Conservation (phyloP, 495 filamentous ascomycete genomes). For the Staphylotrichum tortipilum region DNA sequence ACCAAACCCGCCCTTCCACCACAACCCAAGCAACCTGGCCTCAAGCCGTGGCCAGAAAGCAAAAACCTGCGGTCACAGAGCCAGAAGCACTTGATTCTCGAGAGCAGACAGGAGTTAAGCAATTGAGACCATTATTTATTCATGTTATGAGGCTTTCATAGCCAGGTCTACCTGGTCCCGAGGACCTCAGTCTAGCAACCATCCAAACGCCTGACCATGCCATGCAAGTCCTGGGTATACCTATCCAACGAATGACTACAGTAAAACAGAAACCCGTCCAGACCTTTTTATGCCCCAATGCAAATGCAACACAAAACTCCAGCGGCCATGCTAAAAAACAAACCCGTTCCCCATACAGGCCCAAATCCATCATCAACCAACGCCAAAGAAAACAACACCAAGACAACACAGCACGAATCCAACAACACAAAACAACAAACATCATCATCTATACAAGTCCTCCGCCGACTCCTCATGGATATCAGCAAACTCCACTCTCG, state of each 20-base stretch:
- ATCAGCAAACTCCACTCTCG: constrained; percentile 21
- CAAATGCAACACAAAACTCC: constrained; percentile 3
- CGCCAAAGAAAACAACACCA: too few species aligned
- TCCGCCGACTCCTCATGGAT: constrained; percentile 22
- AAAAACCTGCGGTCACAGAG: too few species aligned
- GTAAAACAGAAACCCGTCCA: background rate
- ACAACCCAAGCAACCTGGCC: too few species aligned
- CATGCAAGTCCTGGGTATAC: constrained; percentile 11
- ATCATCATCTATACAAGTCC: constrained; percentile 7
- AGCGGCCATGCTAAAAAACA: background rate
- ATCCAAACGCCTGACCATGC: constrained; percentile 2
- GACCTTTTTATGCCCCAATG: background rate
- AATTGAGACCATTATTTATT: background rate
- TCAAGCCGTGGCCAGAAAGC: too few species aligned
- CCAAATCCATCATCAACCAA: background rate
- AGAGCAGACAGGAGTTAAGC: background rate
- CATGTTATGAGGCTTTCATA: background rate
- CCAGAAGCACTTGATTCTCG: too few species aligned
- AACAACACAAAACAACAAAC: background rate
- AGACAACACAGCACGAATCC: background rate
- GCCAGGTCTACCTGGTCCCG: background rate
- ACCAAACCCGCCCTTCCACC: too few species aligned
- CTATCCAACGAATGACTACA: constrained; percentile 3
- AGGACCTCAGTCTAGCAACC: background rate
- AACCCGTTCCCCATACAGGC: background rate